These are phyloP conservation scores for Begonia loranthoides DNA, from an alignment of 306 rosid genomes.

Conservation along the genomic window DNA sequence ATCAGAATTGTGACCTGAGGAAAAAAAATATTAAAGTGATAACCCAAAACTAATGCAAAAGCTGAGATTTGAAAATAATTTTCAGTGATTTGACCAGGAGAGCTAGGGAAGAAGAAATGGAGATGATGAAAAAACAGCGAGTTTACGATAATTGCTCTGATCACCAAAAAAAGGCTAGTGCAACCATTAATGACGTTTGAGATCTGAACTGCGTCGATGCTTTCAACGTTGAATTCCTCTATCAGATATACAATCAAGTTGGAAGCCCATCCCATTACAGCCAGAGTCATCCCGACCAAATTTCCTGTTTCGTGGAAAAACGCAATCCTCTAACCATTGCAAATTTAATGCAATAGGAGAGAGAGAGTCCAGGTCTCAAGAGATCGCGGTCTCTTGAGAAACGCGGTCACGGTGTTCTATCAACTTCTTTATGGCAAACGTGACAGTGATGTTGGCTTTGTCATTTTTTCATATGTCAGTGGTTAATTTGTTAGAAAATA, in stretches of 20 bases:
- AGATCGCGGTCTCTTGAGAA: too few species aligned
- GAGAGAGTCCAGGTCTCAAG: too few species aligned
- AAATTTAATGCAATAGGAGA: neutral
- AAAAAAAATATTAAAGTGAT: too few species aligned
- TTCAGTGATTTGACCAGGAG: slow-evolving; percentile 14
- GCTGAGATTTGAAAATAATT: neutral
- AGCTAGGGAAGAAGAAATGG: slow-evolving; percentile 20
- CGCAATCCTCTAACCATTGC: too few species aligned
- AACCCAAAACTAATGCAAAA: too few species aligned
- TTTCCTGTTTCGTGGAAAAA: slow-evolving; percentile 10
- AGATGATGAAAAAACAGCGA: slow-evolving; percentile 20
- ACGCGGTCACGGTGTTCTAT: too few species aligned
- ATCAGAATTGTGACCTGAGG: too few species aligned
- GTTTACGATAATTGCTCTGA: slow-evolving; percentile 25
- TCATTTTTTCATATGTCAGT: too few species aligned
- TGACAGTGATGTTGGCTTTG: too few species aligned
- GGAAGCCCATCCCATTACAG: slow-evolving; percentile 18
- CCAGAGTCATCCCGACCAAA: slow-evolving; percentile 18
- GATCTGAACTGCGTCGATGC: slow-evolving; percentile 27
- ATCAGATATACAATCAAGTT: slow-evolving; percentile 28
- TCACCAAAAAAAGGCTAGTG: slow-evolving; percentile 15
- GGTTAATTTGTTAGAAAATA: too few species aligned
- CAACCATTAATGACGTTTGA: slow-evolving; percentile 20
- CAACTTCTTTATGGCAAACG: too few species aligned
- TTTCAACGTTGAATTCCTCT: slow-evolving; percentile 17